Base-by-base conservation (phyloP, 257 asterid species). In the Plectranthus barbatus region DNA sequence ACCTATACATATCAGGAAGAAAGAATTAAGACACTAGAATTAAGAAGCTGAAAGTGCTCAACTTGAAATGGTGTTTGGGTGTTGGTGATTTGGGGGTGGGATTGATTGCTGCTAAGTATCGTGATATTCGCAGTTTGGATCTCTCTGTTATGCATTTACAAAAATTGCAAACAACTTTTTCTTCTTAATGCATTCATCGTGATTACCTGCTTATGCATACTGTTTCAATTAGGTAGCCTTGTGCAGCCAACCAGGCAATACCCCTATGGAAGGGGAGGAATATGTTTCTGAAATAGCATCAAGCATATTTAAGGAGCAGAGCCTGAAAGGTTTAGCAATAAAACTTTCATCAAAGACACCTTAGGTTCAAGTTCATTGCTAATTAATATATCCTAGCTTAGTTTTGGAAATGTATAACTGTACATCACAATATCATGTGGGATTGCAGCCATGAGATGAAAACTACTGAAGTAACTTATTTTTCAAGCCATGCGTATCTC, bases 201-300 rank as follows among this genome's bases (percentile, higher is more conserved):
- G n/a, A n/a, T n/a, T n/a, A n/a, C n/a, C 49, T 53, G 8, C 67
- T 72, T 13, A 55, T 45, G 59, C 33, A 18, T 66, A 37, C 60
- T 64, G 51, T 58, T 56, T 65, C 64, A 5, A 31, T 64, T 69
- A 93, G 97, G 90, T 93, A 89, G 76, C 99, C 99, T 71, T 93
- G 87, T 62, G 65, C 84, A 34, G 62, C 60, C 69, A 87, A 79
- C 76, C 99, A 89, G 74, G 80, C 77, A 10, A 86, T 87, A 75
- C 81, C 96, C 88, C 88, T 5, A 92, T 89, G 97, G 96, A 93
- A 64, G 89, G 99, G 99, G 99, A 93, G 79, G 91, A 86, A 81
- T 93, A 85, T 72, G 83, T 93, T 69, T 75, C 96, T 59, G 90
- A 89, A 74, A 87, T 93, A 58, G 95, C 95, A 36, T 82, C 91